Base-by-base conservation (phyloP, 2,329 filamentous ascomycete genomes). In the Rosellinia necatrix region DNA sequence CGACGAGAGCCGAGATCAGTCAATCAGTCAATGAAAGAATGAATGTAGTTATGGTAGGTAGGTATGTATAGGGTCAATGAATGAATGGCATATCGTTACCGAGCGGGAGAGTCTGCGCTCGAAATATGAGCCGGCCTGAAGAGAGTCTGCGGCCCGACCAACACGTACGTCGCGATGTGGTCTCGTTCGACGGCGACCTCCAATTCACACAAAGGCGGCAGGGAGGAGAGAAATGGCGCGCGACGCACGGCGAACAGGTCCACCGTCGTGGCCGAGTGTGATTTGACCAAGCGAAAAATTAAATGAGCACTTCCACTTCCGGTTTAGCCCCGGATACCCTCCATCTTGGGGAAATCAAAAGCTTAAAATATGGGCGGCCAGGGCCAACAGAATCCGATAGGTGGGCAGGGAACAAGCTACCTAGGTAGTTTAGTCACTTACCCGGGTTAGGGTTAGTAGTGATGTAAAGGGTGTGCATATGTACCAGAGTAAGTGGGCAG, bases 21-120 rank as follows among this genome's bases (percentile, higher is more conserved):
- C n/a, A n/a, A n/a, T n/a, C n/a, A n/a, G n/a, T n/a, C n/a, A n/a
- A n/a, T n/a, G n/a, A n/a, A n/a, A n/a, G n/a, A n/a, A n/a, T n/a
- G n/a, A n/a, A n/a, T n/a, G n/a, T n/a, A n/a, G n/a, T n/a, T n/a
- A n/a, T n/a, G n/a, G n/a, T n/a, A n/a, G n/a, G n/a, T n/a, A n/a
- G n/a, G n/a, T n/a, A n/a, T n/a, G n/a, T n/a, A n/a, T n/a, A n/a
- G n/a, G n/a, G n/a, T n/a, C n/a, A n/a, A n/a, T 12, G 40, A 57
- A 56, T 19, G 49, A 54, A 51, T 60, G 47, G 32, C 54, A 60
- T 60, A 47, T 43, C 51, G 53, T 37, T 53, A 15, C 13, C 8
- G 29, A 25, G 27, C 29, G n/a, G 22, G 40, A 22, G 12, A 13
- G 17, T 17, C 2, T 32, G 27, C 12, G 40, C 49, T 53, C 34